phyloP scores from a whole-genome alignment of 2,329 filamentous ascomycete genomes.

The Botrytis pseudocinerea region DNA sequence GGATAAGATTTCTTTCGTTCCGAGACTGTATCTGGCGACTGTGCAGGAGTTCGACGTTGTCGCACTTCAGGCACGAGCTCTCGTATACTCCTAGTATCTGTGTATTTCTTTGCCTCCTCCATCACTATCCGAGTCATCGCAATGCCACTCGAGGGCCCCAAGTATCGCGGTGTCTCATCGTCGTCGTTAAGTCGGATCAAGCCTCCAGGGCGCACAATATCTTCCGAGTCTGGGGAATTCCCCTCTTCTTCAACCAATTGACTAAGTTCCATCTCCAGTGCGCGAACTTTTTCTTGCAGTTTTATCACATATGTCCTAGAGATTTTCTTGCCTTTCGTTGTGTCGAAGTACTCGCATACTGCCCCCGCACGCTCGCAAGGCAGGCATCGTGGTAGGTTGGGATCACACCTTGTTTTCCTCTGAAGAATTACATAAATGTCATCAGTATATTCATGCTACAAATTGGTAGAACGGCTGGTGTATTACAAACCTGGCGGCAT shows the following conservation, averaged over 20 bases:
- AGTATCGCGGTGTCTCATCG: slow-evolving; percentile 82
- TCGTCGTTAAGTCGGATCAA: slow-evolving; percentile 81
- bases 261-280: slow-evolving; percentile 77
- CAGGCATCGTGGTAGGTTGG: slow-evolving; percentile 84
- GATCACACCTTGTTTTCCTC: slow-evolving; percentile 96
- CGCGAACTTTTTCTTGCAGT: slow-evolving; percentile 81
- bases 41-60: slow-evolving; percentile 66
- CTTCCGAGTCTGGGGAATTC: slow-evolving; percentile 70
- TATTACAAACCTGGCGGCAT: slow-evolving; percentile 67
- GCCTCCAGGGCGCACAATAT: slow-evolving; percentile 83
- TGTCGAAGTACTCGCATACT: slow-evolving; percentile 93
- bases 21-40: slow-evolving; percentile 54
- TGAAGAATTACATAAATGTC: slow-evolving; percentile 24
- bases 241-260: slow-evolving; percentile 77
- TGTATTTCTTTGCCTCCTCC: slow-evolving; percentile 93
- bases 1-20: slow-evolving; percentile 83
- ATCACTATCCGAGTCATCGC: slow-evolving; percentile 93
- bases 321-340: slow-evolving; percentile 80
- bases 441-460: slow-evolving; percentile 44
- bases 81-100: slow-evolving; percentile 85
- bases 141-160: slow-evolving; percentile 93
- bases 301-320: slow-evolving; percentile 90
- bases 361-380: slow-evolving; percentile 92
- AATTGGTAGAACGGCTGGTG: slow-evolving; percentile 18
- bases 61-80: slow-evolving; percentile 80